phyloP scores from a whole-genome alignment of 768 basidiomycete species.

The Rhizopogon sp. region DNA sequence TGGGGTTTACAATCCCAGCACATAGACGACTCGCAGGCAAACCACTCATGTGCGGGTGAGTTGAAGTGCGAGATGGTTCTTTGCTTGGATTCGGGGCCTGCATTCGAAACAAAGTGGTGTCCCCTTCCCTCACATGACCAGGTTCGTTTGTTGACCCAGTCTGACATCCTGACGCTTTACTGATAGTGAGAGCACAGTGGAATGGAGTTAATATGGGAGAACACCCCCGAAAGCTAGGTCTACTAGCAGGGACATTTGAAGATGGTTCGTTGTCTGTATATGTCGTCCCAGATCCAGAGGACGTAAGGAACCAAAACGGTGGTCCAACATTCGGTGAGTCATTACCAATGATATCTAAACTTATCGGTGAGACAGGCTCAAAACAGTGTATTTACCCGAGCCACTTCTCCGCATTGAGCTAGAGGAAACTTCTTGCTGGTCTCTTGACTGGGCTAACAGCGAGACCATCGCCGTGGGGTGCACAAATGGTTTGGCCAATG shows the following conservation, averaged over 20 bases:
- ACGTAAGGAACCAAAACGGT: slow-evolving; percentile 29
- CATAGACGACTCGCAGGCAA: slow-evolving; percentile 21
- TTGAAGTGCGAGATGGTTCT: slow-evolving; percentile 82
- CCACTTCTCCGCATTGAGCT: slow-evolving; percentile 72
- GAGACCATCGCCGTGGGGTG: slow-evolving; percentile 78
- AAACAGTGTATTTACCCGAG: slow-evolving; percentile 50
- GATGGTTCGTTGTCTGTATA: slow-evolving; percentile 83
- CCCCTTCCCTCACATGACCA: slow-evolving; percentile 78
- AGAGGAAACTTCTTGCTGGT: slow-evolving; percentile 71
- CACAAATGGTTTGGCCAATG: slow-evolving; percentile 59
- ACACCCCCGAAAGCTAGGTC: slow-evolving; percentile 61
- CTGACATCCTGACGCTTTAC: background rate
- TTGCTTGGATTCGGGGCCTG: slow-evolving; percentile 77
- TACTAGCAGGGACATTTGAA: slow-evolving; percentile 81
- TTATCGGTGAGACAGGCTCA: background rate
- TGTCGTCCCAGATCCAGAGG: slow-evolving; percentile 73
- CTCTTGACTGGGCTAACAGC: slow-evolving; percentile 89
- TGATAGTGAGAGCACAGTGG: slow-evolving; percentile 14
- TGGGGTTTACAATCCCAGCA: slow-evolving; percentile 53
- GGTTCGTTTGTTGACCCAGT: slow-evolving; percentile 22
- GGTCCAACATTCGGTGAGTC: slow-evolving; percentile 45
- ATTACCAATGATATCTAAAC: background rate
- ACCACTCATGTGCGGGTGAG: slow-evolving; percentile 12
- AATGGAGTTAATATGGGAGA: slow-evolving; percentile 13
- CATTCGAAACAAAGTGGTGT: slow-evolving; percentile 87